Evolutionary conservation across 2,329 filamentous ascomycete genomes (phyloP).

Genomic region (Elsinoe australis): DNA sequence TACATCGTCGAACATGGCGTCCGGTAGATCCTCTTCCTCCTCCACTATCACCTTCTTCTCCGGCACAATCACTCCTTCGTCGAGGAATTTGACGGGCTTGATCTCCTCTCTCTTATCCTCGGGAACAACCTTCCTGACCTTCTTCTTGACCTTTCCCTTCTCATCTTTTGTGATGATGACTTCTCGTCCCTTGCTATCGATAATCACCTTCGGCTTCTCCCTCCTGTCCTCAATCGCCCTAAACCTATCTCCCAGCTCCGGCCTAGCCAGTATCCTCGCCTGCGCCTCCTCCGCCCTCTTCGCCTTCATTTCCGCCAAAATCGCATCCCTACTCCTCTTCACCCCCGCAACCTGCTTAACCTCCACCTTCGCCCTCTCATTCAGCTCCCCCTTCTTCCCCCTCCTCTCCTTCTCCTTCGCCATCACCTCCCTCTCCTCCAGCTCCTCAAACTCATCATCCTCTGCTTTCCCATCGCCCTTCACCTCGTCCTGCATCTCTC

Average conservation of each 20-base stretch:
- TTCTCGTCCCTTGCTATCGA: constrained; percentile 49
- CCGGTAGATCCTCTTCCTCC: constrained; percentile 31
- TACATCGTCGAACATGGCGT: constrained; percentile 56
- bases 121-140: constrained; percentile 46
- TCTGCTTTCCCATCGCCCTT: constrained; percentile 36
- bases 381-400: constrained; percentile 38
- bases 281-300: constrained; percentile 42
- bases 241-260: constrained; percentile 48
- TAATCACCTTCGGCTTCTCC: constrained; percentile 49
- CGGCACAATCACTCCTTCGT: constrained; percentile 28
- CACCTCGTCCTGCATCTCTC: constrained; percentile 27
- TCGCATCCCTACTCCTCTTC: constrained; percentile 52
- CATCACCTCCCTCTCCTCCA: constrained; percentile 60
- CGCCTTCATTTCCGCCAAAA: constrained; percentile 52
- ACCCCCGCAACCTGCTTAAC: constrained; percentile 35
- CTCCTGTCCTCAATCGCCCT: constrained; percentile 45
- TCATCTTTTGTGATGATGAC: constrained; percentile 52
- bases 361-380: constrained; percentile 40
- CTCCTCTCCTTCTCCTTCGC: constrained; percentile 54
- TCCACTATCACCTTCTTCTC: constrained; percentile 37
- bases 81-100: constrained; percentile 27
- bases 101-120: constrained; percentile 22
- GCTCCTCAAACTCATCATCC: constrained; percentile 43
- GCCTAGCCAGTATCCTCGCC: constrained; percentile 38
- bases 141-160: constrained; percentile 55